Base-by-base conservation (phyloP, 441 rosid species). In the Pelargonium citronellum region DNA sequence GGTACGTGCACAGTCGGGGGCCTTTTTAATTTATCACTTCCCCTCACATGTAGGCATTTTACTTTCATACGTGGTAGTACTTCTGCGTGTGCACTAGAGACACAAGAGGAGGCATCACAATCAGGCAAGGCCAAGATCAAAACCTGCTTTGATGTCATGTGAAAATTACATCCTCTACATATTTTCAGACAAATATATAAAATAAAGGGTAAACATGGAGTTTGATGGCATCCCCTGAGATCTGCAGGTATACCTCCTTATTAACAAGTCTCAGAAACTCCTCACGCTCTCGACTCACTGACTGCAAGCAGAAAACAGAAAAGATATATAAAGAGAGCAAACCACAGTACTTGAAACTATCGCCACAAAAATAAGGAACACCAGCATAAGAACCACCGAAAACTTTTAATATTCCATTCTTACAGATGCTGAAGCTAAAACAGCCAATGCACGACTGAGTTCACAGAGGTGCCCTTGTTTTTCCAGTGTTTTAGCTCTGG, bases 341-440 rank as follows among this genome's bases (percentile, higher is more conserved):
- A 68, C 22, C 44, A 60, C n/a, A 58, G 22, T 39, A 67, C 68
- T 30, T 61, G 15, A 46, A 43, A 67, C 27, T 58, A 58, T 17
- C 0, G 41, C 19, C 16, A 61, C 2, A 46, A 63, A 22, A 47
- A 67, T 68, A 64, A 51, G n/a, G n/a, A 68, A 60, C 66, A 57
- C 61, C 20, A 62, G 47, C 57, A 69, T 44, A 37, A 24, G 60
- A 24, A 55, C 9, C 20, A 72, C 22, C 20, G 41, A 72, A 66
- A 67, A 5, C 9, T 20, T n/a, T 53, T 57, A 41, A 61, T 0
- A 71, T 43, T 64, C 5, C 72, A 61, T 75, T 66, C 95, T 88
- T 85, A 95, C 96, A 71, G 97, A 93, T 73, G 96, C 98, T 44
- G 92, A 91, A 83, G 96, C 96, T 71, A 91, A 84, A 76, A 93